Conservation (phyloP, 2,329 filamentous ascomycete genomes). For the Colletotrichum shisoi region DNA sequence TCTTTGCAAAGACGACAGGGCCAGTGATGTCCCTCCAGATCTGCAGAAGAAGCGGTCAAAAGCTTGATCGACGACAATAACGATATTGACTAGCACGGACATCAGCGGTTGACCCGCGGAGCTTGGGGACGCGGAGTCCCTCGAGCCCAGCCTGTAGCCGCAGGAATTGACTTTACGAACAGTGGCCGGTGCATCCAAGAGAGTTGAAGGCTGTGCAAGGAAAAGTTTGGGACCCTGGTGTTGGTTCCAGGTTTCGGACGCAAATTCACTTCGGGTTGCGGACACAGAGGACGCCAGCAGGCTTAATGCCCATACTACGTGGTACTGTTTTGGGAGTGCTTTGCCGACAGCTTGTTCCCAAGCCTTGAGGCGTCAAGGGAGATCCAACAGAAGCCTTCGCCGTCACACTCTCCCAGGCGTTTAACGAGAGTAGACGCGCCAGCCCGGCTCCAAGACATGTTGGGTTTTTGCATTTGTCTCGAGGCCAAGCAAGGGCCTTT, state of each 20-base stretch:
- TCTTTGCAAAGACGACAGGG: slow-evolving; percentile 3
- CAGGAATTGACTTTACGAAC: slow-evolving; percentile 27
- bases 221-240: background rate
- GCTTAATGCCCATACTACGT: background rate
- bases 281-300: background rate
- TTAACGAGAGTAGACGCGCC: background rate
- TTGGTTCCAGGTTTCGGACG: background rate
- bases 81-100: background rate
- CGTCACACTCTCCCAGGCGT: background rate
- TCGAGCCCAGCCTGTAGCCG: background rate
- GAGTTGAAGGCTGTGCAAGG: background rate
- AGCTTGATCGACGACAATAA: slow-evolving; percentile 14
- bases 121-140: slow-evolving; percentile 3
- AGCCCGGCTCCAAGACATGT: background rate
- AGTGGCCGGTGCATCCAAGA: background rate
- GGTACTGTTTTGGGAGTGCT: background rate
- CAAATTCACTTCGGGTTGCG: background rate
- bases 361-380: background rate
- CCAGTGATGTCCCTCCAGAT: slow-evolving; percentile 2
- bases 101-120: slow-evolving; percentile 3
- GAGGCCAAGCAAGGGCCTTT: background rate
- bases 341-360: background rate
- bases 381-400: background rate
- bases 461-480: slow-evolving; percentile 10
- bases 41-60: slow-evolving; percentile 28